Base-by-base conservation (phyloP, 495 filamentous ascomycete species). In the Daldinia grandis region DNA sequence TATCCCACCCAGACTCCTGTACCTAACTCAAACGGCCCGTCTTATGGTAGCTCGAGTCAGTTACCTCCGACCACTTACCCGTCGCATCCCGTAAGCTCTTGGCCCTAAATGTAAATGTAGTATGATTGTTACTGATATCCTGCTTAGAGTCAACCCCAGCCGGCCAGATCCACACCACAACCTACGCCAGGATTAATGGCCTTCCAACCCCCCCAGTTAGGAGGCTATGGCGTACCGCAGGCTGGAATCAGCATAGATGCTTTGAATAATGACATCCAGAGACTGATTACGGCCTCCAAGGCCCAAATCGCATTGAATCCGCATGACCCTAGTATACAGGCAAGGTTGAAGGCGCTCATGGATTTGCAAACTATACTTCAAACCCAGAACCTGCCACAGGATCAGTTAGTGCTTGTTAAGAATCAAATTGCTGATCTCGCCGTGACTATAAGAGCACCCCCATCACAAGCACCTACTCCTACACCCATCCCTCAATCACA, bases 361-460 rank as follows among this genome's bases (percentile, higher is more conserved):
- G 93, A 95, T 78, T 86, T 98, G 68, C 91, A 97, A 81, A 86
- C 78, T 51, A 89, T 97, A 74, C 81, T 98, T 79, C 86, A 91
- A 74, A 89, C 83, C 69, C 92, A 92, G 75, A 87, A 93, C 73
- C 86, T 97, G 73, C 88, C 91, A 51, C 90, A 88, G 75, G 88
- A 93, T 71, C 89, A 96, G 81, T 84, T 97, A 71, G 88, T 88
- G 78, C 84, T 90, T 75, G 89, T 97, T 73, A 89, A 89, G 77
- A 88, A 93, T 73, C 90, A 93, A 84, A 87, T 98, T 71, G 85
- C 89, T 71, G 86, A 88, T 70, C 86, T 97, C 72, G 84, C 86
- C 69, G 83, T 86, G 79, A 85, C 81, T 63, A 80, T 83, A 66
- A 81, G 79, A 76, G 78, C 78, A 38, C 75, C 73, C 56, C 71